Percentiles rank a stretch among this genome's conserved stretches.
These are phyloP conservation scores for Collybia sp. DNA, from an alignment of 768 basidiomycete genomes.

Conservation along the genomic window DNA sequence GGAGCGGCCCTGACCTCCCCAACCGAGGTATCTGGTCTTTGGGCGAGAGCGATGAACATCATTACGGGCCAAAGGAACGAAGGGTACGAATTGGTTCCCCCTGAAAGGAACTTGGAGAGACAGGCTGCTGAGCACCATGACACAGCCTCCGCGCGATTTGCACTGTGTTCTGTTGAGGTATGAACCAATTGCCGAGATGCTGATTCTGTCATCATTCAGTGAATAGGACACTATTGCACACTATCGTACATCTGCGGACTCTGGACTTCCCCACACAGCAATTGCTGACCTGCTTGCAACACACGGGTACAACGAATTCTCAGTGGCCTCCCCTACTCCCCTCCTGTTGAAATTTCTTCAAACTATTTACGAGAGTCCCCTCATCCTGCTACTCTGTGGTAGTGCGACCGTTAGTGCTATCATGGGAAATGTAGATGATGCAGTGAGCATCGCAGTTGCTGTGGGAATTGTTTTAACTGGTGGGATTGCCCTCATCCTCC, in stretches of 20 bases:
- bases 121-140: constrained; percentile 27
- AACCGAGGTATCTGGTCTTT: constrained; percentile 44
- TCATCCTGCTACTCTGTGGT: constrained; percentile 86
- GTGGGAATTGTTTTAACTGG: constrained; percentile 92
- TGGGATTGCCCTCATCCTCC: constrained; percentile 25
- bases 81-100: constrained; percentile 26
- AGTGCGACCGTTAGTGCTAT: constrained; percentile 86
- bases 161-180: constrained; percentile 63
- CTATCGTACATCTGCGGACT: constrained; percentile 57
- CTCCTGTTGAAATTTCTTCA: constrained; percentile 85
- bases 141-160: constrained; percentile 66
- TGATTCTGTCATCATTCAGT: constrained; percentile 2
- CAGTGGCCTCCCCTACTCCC: constrained; percentile 78
- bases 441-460: constrained; percentile 87
- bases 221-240: constrained; percentile 68
- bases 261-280: constrained; percentile 60
- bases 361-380: constrained; percentile 92
- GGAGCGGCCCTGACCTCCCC: constrained; percentile 39
- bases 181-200: constrained; percentile 15
- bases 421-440: constrained; percentile 96
- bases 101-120: constrained; percentile 22
- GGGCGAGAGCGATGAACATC: constrained; percentile 38
- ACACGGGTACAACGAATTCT: constrained; percentile 94
- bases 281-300: constrained; percentile 58
- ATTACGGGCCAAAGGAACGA: constrained; percentile 32